Percentiles rank a stretch among this genome's conserved stretches.
phyloP scores from a whole-genome alignment of 306 rosid species.

The Hippophae tibetana region DNA sequence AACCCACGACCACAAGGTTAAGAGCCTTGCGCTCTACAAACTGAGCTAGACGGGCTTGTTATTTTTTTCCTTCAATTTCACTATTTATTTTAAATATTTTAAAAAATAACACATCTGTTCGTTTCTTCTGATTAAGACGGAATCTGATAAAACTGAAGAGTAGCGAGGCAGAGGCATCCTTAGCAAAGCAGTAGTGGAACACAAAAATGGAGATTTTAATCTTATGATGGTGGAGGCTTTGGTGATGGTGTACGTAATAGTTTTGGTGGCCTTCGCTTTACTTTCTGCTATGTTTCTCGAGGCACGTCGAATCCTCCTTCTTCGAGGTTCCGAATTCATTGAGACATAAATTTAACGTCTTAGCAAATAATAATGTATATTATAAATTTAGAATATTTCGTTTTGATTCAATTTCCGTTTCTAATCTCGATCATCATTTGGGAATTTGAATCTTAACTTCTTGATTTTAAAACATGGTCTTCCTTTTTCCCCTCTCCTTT shows the following conservation, averaged over 20 bases:
- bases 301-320: slow-evolving; percentile 68
- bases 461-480: neutral
- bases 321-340: slow-evolving; percentile 72
- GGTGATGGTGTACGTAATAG: slow-evolving; percentile 13
- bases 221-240: slow-evolving; percentile 31
- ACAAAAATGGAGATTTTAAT: slow-evolving; percentile 13
- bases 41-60: too few species aligned
- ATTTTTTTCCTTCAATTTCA: too few species aligned
- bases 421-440: too few species aligned
- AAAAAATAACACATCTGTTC: too few species aligned
- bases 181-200: neutral
- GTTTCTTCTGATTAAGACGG: too few species aligned
- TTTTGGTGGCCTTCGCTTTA: slow-evolving; percentile 31
- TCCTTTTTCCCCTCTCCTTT: too few species aligned
- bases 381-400: neutral
- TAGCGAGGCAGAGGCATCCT: neutral
- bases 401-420: slow-evolving; percentile 13
- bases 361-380: neutral
- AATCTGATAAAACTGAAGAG: too few species aligned
- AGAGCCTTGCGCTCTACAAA: too few species aligned
- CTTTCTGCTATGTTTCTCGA: slow-evolving; percentile 40
- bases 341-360: slow-evolving; percentile 29
- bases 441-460: neutral
- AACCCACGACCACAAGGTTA: too few species aligned
- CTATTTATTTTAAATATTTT: too few species aligned